A percentile compares a stretch with the other conserved stretches of the same genome.
phyloP scores from a whole-genome alignment of 495 filamentous ascomycete species.

The Daldinia grandis region DNA sequence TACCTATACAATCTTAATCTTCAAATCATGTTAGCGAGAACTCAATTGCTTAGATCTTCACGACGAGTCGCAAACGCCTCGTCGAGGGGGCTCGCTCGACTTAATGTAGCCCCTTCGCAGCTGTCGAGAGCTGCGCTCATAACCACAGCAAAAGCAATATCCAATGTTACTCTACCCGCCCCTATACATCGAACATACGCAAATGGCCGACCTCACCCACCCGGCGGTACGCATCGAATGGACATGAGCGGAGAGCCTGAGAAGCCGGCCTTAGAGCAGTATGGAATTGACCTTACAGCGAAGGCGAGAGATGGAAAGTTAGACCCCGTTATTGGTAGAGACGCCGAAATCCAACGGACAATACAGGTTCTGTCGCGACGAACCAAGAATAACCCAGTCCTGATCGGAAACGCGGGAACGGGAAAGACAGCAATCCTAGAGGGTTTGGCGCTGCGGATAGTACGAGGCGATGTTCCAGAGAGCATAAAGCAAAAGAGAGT shows the following conservation, averaged over 20 bases:
- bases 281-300: constrained; percentile 88
- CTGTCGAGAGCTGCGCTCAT: constrained; percentile 35
- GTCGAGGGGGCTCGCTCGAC: constrained; percentile 42
- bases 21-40: constrained; percentile 52
- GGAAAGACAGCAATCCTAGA: constrained; percentile 97
- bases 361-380: constrained; percentile 92
- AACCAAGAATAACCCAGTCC: constrained; percentile 96
- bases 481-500: constrained; percentile 96
- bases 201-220: constrained; percentile 81
- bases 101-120: constrained; percentile 40
- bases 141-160: constrained; percentile 21
- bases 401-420: constrained; percentile 91
- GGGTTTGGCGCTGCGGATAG: constrained; percentile 89
- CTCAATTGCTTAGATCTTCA: constrained; percentile 46
- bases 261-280: constrained; percentile 88
- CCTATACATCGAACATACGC: constrained; percentile 68
- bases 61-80: constrained; percentile 48
- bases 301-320: constrained; percentile 88
- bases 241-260: constrained; percentile 80
- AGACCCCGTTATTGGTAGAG: constrained; percentile 94
- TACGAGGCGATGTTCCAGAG: constrained; percentile 91
- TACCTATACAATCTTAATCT: background rate
- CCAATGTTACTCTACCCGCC: constrained; percentile 41
- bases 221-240: constrained; percentile 93
- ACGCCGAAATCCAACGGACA: constrained; percentile 88